Conservation (phyloP, 2,329 filamentous ascomycete species). For the Septoria linicola region DNA sequence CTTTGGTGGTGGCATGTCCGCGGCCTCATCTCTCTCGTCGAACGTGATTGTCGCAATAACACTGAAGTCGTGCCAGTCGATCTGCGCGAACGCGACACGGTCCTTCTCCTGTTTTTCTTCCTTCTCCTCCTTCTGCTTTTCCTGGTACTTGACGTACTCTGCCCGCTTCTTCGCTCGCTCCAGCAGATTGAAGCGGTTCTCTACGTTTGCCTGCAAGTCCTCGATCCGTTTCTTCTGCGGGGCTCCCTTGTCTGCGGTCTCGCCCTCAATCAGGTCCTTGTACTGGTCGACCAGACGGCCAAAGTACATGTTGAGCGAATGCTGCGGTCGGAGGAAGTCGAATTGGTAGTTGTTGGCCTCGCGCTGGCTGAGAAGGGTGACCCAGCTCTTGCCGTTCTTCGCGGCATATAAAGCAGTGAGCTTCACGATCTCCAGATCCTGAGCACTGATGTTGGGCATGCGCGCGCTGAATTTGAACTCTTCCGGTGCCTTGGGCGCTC, state of each 20-base stretch:
- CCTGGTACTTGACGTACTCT: slow-evolving; percentile 81
- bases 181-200: slow-evolving; percentile 77
- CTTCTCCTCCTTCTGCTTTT: slow-evolving; percentile 81
- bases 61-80: slow-evolving; percentile 97
- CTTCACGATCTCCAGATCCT: slow-evolving; percentile 73
- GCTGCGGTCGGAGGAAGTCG: slow-evolving; percentile 90
- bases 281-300: slow-evolving; percentile 92
- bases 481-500: slow-evolving; percentile 79
- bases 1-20: slow-evolving; percentile 82
- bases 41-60: slow-evolving; percentile 95
- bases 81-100: slow-evolving; percentile 72
- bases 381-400: slow-evolving; percentile 86
- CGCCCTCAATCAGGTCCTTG: slow-evolving; percentile 69
- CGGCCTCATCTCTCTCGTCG: slow-evolving; percentile 80
- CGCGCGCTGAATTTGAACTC: slow-evolving; percentile 92
- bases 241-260: slow-evolving; percentile 67
- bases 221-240: slow-evolving; percentile 70
- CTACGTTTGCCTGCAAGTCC: slow-evolving; percentile 70
- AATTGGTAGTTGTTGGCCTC: slow-evolving; percentile 92
- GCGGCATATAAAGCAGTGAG: slow-evolving; percentile 89
- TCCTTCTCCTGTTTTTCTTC: slow-evolving; percentile 85
- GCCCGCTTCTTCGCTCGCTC: slow-evolving; percentile 79
- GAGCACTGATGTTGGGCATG: slow-evolving; percentile 95
- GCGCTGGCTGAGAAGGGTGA: slow-evolving; percentile 83
- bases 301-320: slow-evolving; percentile 96